Evolutionary conservation across 1,284 basidiomycete species (phyloP), one percentile per base, ranked within the genome.

Genomic region (Apiotrichum laibachii): DNA sequence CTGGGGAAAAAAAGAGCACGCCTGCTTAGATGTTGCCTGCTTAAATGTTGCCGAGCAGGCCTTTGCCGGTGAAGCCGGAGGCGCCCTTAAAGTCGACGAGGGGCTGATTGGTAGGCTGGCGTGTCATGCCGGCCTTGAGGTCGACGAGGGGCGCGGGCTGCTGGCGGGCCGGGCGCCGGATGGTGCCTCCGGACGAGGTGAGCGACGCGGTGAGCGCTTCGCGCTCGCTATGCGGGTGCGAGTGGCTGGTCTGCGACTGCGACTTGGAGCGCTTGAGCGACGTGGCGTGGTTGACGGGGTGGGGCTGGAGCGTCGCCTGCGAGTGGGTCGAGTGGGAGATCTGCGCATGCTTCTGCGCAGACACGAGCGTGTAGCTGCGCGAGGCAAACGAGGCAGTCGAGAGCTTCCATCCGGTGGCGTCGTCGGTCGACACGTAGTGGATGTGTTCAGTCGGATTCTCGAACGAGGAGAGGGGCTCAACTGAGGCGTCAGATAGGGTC

Each of bases 381-480:
- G 71, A 69, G 39, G 66, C 65, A 57, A 68, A 77, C 31, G 73
- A 57, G 10, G 71, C 70, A 11, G 62, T 55, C 48, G 67, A 61
- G 7, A 78, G 62, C 64, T 75, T 74, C 56, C 63, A 71, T 0
- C 67, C 74, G 18, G 63, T 57, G 3, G 63, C 59, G 33, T 87
- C 84, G 43, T 85, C 83, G 60, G 87, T 87, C 22, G 86, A 86
- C 71, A 95, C 90, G 53, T 86, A 80, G 70, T 92, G 90, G 58
- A 90, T 77, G 76, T 92, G 94, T 68, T 95, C 92, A 26, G 85
- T 81, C 8, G 85, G 84, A 72, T 91, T 86, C 79, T 93, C 90
- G 69, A 94, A 95, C 69, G 87, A 83, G 2, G 87, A 84, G 21
- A 89, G 80, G 65, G 88, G 88, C 68, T 94, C 90, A 16, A 89